Evolutionary conservation across 1,284 basidiomycete species (phyloP).

Genomic region (Schizopora paradoxa): DNA sequence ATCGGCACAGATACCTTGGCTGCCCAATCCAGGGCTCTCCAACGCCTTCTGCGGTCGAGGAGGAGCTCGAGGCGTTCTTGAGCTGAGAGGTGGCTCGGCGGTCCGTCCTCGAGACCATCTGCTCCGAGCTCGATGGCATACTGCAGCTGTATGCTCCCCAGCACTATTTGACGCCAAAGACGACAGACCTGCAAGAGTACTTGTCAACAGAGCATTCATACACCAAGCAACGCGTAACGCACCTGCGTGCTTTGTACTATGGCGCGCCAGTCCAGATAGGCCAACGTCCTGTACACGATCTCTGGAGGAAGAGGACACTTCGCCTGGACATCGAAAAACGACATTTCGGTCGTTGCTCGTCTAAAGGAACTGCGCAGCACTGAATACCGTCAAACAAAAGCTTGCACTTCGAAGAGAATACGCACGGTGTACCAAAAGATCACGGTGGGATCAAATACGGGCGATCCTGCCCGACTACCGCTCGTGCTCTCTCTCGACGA

Average conservation of each 20-base stretch:
- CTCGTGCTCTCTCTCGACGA: too few species aligned
- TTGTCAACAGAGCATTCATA: background rate
- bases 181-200: conserved; percentile 36
- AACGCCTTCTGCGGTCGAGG: conserved; percentile 34
- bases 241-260: conserved; percentile 24
- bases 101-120: conserved; percentile 39
- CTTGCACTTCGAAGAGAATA: too few species aligned
- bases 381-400: too few species aligned
- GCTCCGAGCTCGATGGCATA: conserved; percentile 45
- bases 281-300: conserved; percentile 25
- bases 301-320: conserved; percentile 29
- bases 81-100: conserved; percentile 5
- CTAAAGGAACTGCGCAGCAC: too few species aligned
- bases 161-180: conserved; percentile 30
- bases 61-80: conserved; percentile 37
- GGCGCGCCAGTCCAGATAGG: conserved; percentile 20
- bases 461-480: too few species aligned
- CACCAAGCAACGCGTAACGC: too few species aligned
- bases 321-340: too few species aligned
- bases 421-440: too few species aligned
- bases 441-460: too few species aligned
- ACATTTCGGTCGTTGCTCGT: too few species aligned
- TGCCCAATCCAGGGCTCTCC: conserved; percentile 38
- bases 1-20: conserved; percentile 28
- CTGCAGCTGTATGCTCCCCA: conserved; percentile 35